Evolutionary conservation across 2,329 filamentous ascomycete genomes (phyloP), one percentile per base, ranked within the genome.

Genomic region (Sporothrix variecibatus): DNA sequence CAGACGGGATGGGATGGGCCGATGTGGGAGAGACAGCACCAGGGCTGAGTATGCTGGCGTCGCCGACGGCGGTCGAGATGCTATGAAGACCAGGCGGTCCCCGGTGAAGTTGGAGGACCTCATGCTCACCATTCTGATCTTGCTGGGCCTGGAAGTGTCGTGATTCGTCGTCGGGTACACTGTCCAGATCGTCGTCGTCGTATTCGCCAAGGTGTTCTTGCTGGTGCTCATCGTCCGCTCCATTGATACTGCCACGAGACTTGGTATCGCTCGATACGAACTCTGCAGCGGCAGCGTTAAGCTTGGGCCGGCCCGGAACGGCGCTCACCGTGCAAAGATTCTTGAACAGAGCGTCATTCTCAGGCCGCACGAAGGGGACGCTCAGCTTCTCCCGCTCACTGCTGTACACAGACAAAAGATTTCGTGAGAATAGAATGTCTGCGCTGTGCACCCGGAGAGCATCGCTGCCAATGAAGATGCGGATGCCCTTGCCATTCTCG

Each of bases 391-490:
- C 94, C 64, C 92, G 89, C 74, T 97, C 94, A 79, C 94, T 93
- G 78, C 97, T 94, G 78, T 94, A 95, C 38, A 98, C 86, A 0
- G 93, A 92, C 85, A 99, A 90, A 76, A 92, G 92, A 79, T 97
- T 97, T 77, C 95, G 93, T 0, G 96, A 98, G 78, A 99, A 94
- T 28, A 98, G 84, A 12, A 99, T 88, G 81, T 98, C 96, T 31
- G 94, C 95, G 77, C 93, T 97, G 80, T 97, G 94, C 11, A 92
- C 87, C 76, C 95, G 90, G 73, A 99, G 86, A 17, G 94, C 89
- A 82, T 98, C 95, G 79, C 94, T 97, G 53, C 96, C 95, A 74
- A 99, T 86, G 80, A 97, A 94, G 71, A 98, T 92, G 77, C 94
- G 93, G 73, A 98, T 93, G 11, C 86, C 84, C 80, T 90, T 92